A percentile compares a stretch with the other conserved stretches of the same genome.
phyloP scores from a whole-genome alignment of 306 rosid species.

The Purshia tridentata region DNA sequence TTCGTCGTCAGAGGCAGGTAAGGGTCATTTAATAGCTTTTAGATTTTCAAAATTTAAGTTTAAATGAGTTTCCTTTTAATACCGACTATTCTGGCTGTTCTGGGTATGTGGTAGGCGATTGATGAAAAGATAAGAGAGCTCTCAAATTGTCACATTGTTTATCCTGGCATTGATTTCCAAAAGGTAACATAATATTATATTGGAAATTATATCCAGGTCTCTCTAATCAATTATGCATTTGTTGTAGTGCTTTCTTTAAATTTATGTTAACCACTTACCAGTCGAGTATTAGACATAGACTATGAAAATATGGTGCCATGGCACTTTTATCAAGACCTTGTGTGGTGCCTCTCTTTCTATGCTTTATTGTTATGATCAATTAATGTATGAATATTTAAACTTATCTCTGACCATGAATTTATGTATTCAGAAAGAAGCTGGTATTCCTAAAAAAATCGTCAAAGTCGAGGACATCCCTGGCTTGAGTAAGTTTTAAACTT shows the following conservation, averaged over 20 bases:
- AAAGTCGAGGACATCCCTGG: slow-evolving; percentile 90
- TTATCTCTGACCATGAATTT: slow-evolving; percentile 19
- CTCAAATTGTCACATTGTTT: slow-evolving; percentile 92
- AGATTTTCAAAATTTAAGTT: slow-evolving; percentile 9
- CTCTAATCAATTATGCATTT: neutral
- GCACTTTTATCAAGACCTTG: neutral
- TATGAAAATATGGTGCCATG: slow-evolving; percentile 6
- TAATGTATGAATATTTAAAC: neutral
- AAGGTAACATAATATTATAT: slow-evolving; percentile 50
- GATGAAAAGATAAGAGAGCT: slow-evolving; percentile 95
- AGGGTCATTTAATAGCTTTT: slow-evolving; percentile 19
- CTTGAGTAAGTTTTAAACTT: slow-evolving; percentile 63
- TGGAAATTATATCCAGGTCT: neutral
- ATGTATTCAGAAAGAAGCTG: slow-evolving; percentile 80
- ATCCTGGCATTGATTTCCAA: slow-evolving; percentile 74
- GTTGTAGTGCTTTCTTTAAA: neutral
- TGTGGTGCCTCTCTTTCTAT: slow-evolving; percentile 16
- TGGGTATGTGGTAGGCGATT: slow-evolving; percentile 62
- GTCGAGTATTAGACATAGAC: neutral
- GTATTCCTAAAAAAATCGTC: slow-evolving; percentile 64
- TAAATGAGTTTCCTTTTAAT: neutral
- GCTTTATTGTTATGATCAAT: neutral
- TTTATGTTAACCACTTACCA: neutral
- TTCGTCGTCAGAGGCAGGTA: slow-evolving; percentile 94
- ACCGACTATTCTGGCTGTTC: slow-evolving; percentile 5